These are phyloP conservation scores for Cladosporium sp. DNA, from an alignment of 2,329 filamentous ascomycete species.

Conservation along the genomic window DNA sequence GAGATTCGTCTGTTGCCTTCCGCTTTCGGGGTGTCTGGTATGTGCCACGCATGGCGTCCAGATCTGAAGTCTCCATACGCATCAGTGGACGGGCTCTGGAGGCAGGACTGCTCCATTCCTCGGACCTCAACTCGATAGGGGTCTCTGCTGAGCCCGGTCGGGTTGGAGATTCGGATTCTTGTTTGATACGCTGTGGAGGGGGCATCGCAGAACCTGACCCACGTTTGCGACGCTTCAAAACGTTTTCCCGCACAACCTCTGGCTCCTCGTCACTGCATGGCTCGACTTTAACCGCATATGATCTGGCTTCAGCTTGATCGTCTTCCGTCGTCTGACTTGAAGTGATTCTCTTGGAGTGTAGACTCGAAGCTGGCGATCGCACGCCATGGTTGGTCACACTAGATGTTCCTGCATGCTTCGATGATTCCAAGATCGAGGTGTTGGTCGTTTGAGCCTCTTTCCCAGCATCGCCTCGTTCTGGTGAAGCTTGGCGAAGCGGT, in stretches of 20 bases:
- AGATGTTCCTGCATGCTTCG: background rate
- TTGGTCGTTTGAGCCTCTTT: background rate
- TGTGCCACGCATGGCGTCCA: slow-evolving; percentile 32
- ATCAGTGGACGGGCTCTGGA: slow-evolving; percentile 18
- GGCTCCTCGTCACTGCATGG: slow-evolving; percentile 35
- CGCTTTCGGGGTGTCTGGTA: slow-evolving; percentile 9
- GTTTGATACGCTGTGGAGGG: slow-evolving; percentile 23
- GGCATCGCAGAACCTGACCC: slow-evolving; percentile 18
- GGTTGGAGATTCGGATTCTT: slow-evolving; percentile 22
- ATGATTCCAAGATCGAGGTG: background rate
- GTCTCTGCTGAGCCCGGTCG: slow-evolving; percentile 7
- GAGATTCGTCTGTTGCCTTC: background rate
- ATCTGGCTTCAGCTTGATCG: slow-evolving; percentile 16
- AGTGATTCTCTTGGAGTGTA: slow-evolving; percentile 15
- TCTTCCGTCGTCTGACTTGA: slow-evolving; percentile 44
- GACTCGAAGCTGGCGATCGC: background rate
- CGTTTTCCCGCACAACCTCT: slow-evolving; percentile 38
- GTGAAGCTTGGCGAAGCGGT: background rate
- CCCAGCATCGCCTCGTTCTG: background rate
- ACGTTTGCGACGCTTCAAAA: slow-evolving; percentile 41
- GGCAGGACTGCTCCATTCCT: slow-evolving; percentile 34
- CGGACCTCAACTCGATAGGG: slow-evolving; percentile 37
- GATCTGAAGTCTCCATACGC: slow-evolving; percentile 41
- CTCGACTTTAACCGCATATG: slow-evolving; percentile 1
- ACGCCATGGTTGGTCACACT: background rate